Evolutionary conservation across 2,329 filamentous ascomycete genomes (phyloP).

Genomic region (Hypoxylon sp.): DNA sequence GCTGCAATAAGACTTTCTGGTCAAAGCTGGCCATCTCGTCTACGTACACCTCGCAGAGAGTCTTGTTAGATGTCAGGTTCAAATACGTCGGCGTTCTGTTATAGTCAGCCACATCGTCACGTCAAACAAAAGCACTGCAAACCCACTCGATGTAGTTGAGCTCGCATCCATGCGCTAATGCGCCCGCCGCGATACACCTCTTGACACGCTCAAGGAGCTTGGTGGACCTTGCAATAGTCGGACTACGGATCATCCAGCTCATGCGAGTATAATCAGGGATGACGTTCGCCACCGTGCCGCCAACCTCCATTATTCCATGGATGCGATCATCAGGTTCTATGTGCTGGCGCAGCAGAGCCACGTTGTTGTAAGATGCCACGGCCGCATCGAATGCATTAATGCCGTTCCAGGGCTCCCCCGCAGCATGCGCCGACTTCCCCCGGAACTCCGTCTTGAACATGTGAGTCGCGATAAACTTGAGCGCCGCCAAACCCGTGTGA

Average conservation of each 20-base stretch:
- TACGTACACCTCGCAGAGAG: constrained; percentile 58
- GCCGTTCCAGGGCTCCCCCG: constrained; percentile 53
- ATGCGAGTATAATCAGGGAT: constrained; percentile 55
- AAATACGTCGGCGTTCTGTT: constrained; percentile 55
- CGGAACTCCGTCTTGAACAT: constrained; percentile 52
- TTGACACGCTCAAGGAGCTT: constrained; percentile 50
- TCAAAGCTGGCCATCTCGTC: constrained; percentile 57
- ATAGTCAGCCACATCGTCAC: not conserved
- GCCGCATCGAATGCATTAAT: constrained; percentile 55
- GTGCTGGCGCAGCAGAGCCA: constrained; percentile 55
- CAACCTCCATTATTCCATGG: constrained; percentile 54
- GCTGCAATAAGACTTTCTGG: constrained; percentile 51
- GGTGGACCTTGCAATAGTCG: constrained; percentile 49
- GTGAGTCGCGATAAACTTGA: constrained; percentile 50
- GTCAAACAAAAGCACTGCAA: not conserved
- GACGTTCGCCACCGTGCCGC: constrained; percentile 55
- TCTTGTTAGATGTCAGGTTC: constrained; percentile 59
- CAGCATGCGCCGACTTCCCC: constrained; percentile 53
- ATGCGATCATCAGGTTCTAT: constrained; percentile 54
- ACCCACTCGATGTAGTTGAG: constrained; percentile 53
- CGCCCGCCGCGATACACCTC: constrained; percentile 54
- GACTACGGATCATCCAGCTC: constrained; percentile 55
- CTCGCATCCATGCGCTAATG: constrained; percentile 52
- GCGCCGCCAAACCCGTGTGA: constrained; percentile 44
- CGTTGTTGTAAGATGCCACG: constrained; percentile 52